Evolutionary conservation across 768 basidiomycete genomes (phyloP), one percentile per base, ranked within the genome.

Genomic region (Phlebiopsis flavidoalba): DNA sequence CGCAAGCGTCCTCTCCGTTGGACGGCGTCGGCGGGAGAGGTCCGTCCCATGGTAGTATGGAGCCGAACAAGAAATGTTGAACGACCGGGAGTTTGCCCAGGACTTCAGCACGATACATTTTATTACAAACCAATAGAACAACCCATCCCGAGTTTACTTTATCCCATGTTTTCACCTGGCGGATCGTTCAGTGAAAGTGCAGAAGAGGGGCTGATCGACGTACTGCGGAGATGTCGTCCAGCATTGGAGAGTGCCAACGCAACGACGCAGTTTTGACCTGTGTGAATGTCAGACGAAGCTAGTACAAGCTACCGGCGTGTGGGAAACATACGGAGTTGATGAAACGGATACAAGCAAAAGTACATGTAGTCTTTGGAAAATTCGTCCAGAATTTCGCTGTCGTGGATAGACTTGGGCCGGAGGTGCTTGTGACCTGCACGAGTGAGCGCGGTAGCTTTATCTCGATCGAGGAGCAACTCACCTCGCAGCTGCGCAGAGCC

Each of bases 221-320:
- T 62, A 75, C 94, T 0, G 89, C 93, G 0, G 94, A 95, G 58
- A 98, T 98, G 69, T 98, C 96, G 72, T 98, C 93, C 7, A 99
- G 83, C 96, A 99, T 98, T 0, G 96, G 96, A 0, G 94, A 97
- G 75, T 99, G 96, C 96, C 96, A 99, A 55, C 94, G 83, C 0
- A 98, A 79, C 0, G 95, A 95, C 0, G 95, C 95, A 0, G 95
- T 93, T 71, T 98, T 98, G 65, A 98, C 93, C 92, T 95, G 63
- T 31, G 53, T 1, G 0, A 8, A 33, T 24, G 45, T 47, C 8
- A 55, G 14, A 31, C 14, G 36, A 12, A 19, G 55, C 60, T 11
- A 37, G 26, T 24, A 47, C n/a, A 45, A 5, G 31, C 43, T 21
- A 14, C 24, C 12, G 2, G 37, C 26, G n/a, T n/a, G n/a, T 24